These are phyloP conservation scores for Monosporascus sp. DNA, from an alignment of 2,329 filamentous ascomycete genomes.

Conservation along the genomic window DNA sequence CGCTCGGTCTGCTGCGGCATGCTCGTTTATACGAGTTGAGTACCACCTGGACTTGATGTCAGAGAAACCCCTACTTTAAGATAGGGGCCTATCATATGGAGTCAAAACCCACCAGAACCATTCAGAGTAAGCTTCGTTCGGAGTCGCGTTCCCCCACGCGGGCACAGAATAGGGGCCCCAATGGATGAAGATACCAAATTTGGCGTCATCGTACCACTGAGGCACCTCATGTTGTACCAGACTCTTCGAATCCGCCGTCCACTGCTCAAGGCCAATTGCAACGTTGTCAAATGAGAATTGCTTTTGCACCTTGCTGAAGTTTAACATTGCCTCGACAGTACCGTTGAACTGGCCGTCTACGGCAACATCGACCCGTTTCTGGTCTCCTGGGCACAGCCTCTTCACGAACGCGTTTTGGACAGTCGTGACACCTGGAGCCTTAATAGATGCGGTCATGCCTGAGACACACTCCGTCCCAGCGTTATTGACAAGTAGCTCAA, in stretches of 20 bases:
- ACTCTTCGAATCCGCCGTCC: constrained; percentile 28
- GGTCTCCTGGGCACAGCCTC: constrained; percentile 34
- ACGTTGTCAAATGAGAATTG: constrained; percentile 11
- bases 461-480: constrained; percentile 27
- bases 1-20: constrained; percentile 35
- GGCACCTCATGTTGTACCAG: constrained; percentile 38
- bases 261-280: constrained; percentile 31
- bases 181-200: constrained; percentile 57
- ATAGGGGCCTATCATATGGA: neutral
- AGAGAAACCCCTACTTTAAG: neutral
- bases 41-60: constrained; percentile 17
- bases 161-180: constrained; percentile 50
- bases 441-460: constrained; percentile 17
- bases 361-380: constrained; percentile 29
- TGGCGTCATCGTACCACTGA: constrained; percentile 49
- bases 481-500: constrained; percentile 37
- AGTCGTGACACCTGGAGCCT: neutral
- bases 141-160: constrained; percentile 43
- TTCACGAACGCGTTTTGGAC: constrained; percentile 24
- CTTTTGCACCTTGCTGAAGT: neutral
- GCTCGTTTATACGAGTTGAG: constrained; percentile 33
- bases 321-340: constrained; percentile 4
- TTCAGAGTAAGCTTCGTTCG: constrained; percentile 37
- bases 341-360: constrained; percentile 23
- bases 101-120: constrained; percentile 43